Evolutionary conservation across 2,329 filamentous ascomycete genomes (phyloP).

Genomic region (Venturia aucupariae): DNA sequence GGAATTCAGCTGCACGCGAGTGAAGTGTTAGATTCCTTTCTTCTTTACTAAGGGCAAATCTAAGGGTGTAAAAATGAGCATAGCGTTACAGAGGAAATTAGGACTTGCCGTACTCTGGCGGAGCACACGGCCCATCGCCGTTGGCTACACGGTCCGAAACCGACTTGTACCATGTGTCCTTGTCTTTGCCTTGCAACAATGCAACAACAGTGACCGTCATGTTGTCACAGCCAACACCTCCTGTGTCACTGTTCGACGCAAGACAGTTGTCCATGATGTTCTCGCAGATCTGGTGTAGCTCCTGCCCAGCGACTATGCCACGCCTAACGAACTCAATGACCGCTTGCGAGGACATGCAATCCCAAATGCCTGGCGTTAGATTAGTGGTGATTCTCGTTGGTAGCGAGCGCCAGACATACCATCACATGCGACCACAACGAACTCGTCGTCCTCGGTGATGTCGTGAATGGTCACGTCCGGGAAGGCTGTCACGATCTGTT

Average conservation of each 20-base stretch:
- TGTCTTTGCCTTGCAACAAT: slow-evolving; percentile 80
- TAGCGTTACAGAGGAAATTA: slow-evolving; percentile 15
- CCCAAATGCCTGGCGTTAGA: slow-evolving; percentile 75
- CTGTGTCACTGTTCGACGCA: slow-evolving; percentile 94
- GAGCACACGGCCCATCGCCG: slow-evolving; percentile 95
- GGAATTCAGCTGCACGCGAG: slow-evolving; percentile 62
- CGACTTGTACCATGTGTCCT: slow-evolving; percentile 98
- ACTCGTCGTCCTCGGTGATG: slow-evolving; percentile 87
- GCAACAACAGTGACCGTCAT: slow-evolving; percentile 96
- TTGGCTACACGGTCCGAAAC: slow-evolving; percentile 89
- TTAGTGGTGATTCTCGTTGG: not conserved
- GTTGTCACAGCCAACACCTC: slow-evolving; percentile 96
- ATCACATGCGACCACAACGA: slow-evolving; percentile 43
- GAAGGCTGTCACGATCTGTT: slow-evolving; percentile 95
- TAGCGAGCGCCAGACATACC: slow-evolving; percentile 23
- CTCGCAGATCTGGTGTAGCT: slow-evolving; percentile 89
- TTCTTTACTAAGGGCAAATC: slow-evolving; percentile 18
- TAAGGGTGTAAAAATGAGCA: slow-evolving; percentile 10
- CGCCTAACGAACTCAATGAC: slow-evolving; percentile 95
- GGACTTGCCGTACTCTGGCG: slow-evolving; percentile 96
- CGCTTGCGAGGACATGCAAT: slow-evolving; percentile 96
- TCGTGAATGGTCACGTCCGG: slow-evolving; percentile 91
- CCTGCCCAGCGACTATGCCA: slow-evolving; percentile 93
- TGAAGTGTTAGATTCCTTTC: slow-evolving; percentile 28
- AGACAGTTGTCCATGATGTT: slow-evolving; percentile 99